These are phyloP conservation scores for Urochloa ruziziensis DNA, from an alignment of 176 grass and related monocot species.

Conservation along the genomic window DNA sequence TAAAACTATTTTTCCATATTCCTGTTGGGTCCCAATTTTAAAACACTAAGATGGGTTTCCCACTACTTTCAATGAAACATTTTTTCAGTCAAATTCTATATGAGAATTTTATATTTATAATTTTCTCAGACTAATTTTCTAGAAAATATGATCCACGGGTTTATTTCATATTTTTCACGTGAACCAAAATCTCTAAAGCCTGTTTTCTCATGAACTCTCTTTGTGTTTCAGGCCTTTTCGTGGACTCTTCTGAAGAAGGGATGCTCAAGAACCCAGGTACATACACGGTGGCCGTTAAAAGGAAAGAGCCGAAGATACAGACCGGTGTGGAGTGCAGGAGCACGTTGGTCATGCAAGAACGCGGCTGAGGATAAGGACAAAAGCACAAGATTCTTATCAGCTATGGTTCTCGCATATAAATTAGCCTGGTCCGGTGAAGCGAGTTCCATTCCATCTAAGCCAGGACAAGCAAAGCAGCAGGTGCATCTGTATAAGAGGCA, in stretches of 20 bases:
- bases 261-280: too few species aligned
- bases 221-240: not conserved
- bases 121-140: not conserved
- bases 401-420: not conserved
- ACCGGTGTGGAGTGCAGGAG: not conserved
- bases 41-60: too few species aligned
- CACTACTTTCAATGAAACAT: too few species aligned
- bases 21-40: too few species aligned
- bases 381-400: too few species aligned
- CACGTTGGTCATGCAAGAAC: not conserved
- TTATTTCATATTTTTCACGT: not conserved
- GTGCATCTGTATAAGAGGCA: not conserved
- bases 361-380: not conserved
- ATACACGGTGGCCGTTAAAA: not conserved
- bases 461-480: not conserved
- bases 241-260: not conserved
- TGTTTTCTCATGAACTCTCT: not conserved
- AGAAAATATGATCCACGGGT: not conserved
- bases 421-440: not conserved
- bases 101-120: too few species aligned
- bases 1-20: too few species aligned
- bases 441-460: not conserved
- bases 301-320: not conserved
- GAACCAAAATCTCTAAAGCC: constrained; percentile 1
- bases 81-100: too few species aligned